Evolutionary conservation across 441 rosid species (phyloP).

Genomic region (Erodium chrysanthum): DNA sequence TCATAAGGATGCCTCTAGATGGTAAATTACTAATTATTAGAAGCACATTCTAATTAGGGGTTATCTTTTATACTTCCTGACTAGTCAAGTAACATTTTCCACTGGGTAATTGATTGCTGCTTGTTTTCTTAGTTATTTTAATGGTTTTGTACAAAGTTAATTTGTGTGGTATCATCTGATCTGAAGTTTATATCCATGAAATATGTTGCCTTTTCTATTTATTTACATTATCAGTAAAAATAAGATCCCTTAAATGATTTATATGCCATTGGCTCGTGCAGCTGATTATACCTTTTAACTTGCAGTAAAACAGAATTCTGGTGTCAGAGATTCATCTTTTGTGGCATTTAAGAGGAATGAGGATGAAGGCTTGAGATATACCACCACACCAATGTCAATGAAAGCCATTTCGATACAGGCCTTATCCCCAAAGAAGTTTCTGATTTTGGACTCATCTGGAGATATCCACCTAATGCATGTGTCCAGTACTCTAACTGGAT

Average conservation of each 20-base stretch:
- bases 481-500: conserved; percentile 29
- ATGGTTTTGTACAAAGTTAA: not conserved
- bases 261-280: conserved; percentile 6
- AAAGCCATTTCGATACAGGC: conserved; percentile 53
- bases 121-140: not conserved
- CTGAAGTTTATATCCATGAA: conserved; percentile 3
- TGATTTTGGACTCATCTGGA: conserved; percentile 54
- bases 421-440: conserved; percentile 39
- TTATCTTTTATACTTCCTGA: too few species aligned
- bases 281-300: conserved; percentile 21
- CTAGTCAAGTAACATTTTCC: too few species aligned
- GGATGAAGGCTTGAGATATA: conserved; percentile 25
- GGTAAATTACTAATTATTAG: too few species aligned
- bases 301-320: conserved; percentile 46
- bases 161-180: conserved; percentile 11
- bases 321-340: conserved; percentile 33
- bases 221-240: not conserved
- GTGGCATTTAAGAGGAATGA: conserved; percentile 36
- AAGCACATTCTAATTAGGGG: too few species aligned
- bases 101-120: conserved; percentile 2
- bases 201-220: conserved; percentile 1
- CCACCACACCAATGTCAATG: conserved; percentile 16
- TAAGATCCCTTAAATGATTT: conserved; percentile 9
- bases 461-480: conserved; percentile 45
- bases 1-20: too few species aligned